Evolutionary conservation across 345 rosid species (phyloP), one percentile per base, ranked within the genome.

Genomic region (Toxicodendron radicans): DNA sequence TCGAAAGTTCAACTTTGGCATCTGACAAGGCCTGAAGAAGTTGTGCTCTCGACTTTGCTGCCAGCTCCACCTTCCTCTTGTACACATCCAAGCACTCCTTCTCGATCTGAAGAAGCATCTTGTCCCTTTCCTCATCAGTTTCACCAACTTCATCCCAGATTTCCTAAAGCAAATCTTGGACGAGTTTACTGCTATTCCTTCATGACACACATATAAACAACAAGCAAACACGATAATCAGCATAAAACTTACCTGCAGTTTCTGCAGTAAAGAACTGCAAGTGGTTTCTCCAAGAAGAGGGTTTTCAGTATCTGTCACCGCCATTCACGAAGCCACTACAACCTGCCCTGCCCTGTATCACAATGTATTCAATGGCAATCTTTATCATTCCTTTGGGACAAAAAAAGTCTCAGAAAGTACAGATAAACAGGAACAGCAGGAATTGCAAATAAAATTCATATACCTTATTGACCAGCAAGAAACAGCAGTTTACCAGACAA

Each of bases 121-220:
- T 95, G 81, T 95, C 97, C 74, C 99, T 81, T 63, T 95, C 94
- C 69, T 93, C 99, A 20, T 95, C 99, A 62, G 79, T 86, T 85
- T 93, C 98, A 71, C 98, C 99, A 73, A 95, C 99, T 79, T 95
- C 99, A 85, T 95, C 98, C 98, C 99, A 95, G 57, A 95, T 91
- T 89, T 90, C 96, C 98, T 95, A 66, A 58, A 71, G 58, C 23
- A 76, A 21, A 71, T 65, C 46, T 74, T 16, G 48, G 65, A 60
- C 53, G 69, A 21, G 65, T 38, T 64, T 63, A 63, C 33, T 11
- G 23, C 53, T 54, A 54, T 53, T 70, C 58, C 56, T 12, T 70
- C 5, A 58, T 20, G 68, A 35, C 49, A 73, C 21, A 49, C 27
- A 64, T 27, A 21, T 45, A 56, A 76, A 54, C 48, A 17, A 33